These are phyloP conservation scores for Thelonectria olida DNA, from an alignment of 2,329 filamentous ascomycete species.

Conservation along the genomic window DNA sequence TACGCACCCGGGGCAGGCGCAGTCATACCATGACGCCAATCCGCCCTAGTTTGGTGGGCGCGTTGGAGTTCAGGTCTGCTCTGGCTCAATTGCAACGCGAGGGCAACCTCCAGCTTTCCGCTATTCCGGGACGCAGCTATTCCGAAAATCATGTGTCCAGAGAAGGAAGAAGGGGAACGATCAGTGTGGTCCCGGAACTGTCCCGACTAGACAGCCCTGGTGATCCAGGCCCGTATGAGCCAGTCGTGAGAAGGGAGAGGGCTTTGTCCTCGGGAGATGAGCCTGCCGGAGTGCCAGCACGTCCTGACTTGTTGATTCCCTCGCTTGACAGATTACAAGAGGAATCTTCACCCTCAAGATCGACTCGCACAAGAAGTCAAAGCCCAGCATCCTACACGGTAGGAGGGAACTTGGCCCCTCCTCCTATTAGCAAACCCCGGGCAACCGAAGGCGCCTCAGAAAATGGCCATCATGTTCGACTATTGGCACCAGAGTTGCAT, in stretches of 20 bases:
- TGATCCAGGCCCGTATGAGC: conserved; percentile 9
- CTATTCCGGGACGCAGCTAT: conserved; percentile 71
- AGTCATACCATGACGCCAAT: conserved; percentile 86
- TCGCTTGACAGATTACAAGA: conserved; percentile 31
- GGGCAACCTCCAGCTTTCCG: conserved; percentile 76
- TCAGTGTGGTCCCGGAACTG: conserved; percentile 34
- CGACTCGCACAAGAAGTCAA: conserved; percentile 36
- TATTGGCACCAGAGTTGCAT: conserved; percentile 43
- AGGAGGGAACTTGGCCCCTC: conserved; percentile 53
- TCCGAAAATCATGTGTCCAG: conserved; percentile 45
- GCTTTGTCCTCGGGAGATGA: conserved; percentile 58
- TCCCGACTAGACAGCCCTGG: conserved; percentile 21
- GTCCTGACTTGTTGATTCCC: conserved; percentile 33
- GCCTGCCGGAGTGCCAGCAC: conserved; percentile 26
- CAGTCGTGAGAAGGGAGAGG: conserved; percentile 41
- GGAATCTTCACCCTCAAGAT: conserved; percentile 31
- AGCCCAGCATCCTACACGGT: conserved; percentile 47
- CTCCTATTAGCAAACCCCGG: conserved; percentile 44
- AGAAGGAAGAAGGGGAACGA: conserved; percentile 40
- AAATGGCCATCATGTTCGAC: conserved; percentile 11
- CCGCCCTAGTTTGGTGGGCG: conserved; percentile 90
- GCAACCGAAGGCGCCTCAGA: conserved; percentile 23
- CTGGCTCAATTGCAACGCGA: conserved; percentile 87
- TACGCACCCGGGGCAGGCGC: conserved; percentile 70
- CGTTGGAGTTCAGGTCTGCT: conserved; percentile 91